phyloP scores from a whole-genome alignment of 2,329 filamentous ascomycete species.

The Alternaria atra region DNA sequence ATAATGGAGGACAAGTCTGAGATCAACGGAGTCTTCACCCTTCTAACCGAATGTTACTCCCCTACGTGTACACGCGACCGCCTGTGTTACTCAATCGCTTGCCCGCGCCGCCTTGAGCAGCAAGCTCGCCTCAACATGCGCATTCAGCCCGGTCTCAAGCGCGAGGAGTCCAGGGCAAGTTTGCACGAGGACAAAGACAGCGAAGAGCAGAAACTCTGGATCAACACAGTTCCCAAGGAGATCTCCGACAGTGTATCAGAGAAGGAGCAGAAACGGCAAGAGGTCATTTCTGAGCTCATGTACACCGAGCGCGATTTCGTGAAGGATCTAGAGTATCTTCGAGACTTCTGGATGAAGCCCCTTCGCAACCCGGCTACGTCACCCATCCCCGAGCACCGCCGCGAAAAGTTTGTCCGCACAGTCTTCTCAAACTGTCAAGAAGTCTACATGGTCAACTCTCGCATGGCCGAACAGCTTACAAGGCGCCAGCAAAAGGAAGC shows the following conservation, averaged over 20 bases:
- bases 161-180: slow-evolving; percentile 73
- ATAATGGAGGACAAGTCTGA: slow-evolving; percentile 84
- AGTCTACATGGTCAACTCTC: slow-evolving; percentile 89
- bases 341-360: slow-evolving; percentile 98
- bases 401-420: slow-evolving; percentile 89
- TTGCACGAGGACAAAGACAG: slow-evolving; percentile 88
- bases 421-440: slow-evolving; percentile 98
- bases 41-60: slow-evolving; percentile 96
- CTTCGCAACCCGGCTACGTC: slow-evolving; percentile 74
- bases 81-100: slow-evolving; percentile 97
- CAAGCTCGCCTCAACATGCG: slow-evolving; percentile 94
- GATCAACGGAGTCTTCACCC: slow-evolving; percentile 95
- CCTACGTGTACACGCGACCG: slow-evolving; percentile 96
- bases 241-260: slow-evolving; percentile 89
- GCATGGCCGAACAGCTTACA: slow-evolving; percentile 87
- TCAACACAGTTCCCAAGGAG: slow-evolving; percentile 96
- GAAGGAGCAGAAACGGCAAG: slow-evolving; percentile 94
- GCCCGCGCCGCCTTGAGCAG: slow-evolving; percentile 90
- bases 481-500: slow-evolving; percentile 88
- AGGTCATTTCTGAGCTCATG: slow-evolving; percentile 97
- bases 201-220: slow-evolving; percentile 98
- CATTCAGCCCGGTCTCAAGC: slow-evolving; percentile 84
- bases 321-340: slow-evolving; percentile 95
- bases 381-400: slow-evolving; percentile 85
- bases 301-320: slow-evolving; percentile 99